phyloP scores from a whole-genome alignment of 2,329 filamentous ascomycete species.

The Dactylellina cionopaga region DNA sequence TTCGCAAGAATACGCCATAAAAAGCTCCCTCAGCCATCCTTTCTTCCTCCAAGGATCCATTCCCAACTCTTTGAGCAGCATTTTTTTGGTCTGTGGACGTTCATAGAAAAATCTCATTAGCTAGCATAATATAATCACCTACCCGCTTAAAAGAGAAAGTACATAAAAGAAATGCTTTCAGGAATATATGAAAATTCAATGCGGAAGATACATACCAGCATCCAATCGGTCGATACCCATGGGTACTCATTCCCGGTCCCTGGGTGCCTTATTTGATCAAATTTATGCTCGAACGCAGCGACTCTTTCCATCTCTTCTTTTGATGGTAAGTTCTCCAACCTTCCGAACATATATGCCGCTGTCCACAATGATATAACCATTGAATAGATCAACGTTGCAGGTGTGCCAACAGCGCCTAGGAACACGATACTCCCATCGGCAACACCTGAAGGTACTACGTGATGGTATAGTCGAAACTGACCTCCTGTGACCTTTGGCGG shows the following conservation, averaged over 20 bases:
- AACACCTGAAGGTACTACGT: constrained; percentile 12
- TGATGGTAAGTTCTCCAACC: constrained; percentile 11
- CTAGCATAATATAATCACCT: no score
- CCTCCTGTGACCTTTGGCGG: neutral
- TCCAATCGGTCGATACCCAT: constrained; percentile 1
- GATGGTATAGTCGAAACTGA: constrained; percentile 26
- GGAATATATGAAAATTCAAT: neutral
- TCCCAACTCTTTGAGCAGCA: constrained; percentile 29
- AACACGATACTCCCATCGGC: constrained; percentile 28
- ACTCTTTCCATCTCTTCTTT: constrained; percentile 26
- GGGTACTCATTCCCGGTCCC: constrained; percentile 21
- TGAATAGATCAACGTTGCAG: constrained; percentile 7
- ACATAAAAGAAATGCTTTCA: neutral
- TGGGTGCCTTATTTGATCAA: constrained; percentile 2
- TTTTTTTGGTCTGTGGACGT: constrained; percentile 1
- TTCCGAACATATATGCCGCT: constrained; percentile 32
- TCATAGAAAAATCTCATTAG: neutral
- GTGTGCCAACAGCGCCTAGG: neutral
- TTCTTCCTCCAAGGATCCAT: constrained; percentile 21
- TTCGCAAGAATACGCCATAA: neutral
- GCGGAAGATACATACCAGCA: constrained; percentile 10
- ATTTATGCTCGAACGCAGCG: constrained; percentile 20
- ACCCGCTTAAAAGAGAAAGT: neutral
- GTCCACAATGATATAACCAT: constrained; percentile 17
- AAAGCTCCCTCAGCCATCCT: constrained; percentile 9